phyloP scores from a whole-genome alignment of 192 early-diverging fungal species.

The Kappamyces sp. region DNA sequence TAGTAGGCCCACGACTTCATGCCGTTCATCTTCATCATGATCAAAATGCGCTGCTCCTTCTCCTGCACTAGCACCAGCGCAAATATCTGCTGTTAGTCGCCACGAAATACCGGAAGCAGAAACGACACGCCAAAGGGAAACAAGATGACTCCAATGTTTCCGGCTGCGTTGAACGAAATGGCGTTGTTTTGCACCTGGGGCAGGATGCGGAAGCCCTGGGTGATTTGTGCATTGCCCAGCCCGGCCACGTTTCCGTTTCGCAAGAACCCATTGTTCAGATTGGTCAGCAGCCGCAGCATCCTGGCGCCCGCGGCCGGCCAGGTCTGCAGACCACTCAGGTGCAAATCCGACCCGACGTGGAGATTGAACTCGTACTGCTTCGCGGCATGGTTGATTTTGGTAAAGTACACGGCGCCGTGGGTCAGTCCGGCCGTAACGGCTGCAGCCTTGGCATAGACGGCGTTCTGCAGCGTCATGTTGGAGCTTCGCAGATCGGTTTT shows the following conservation, averaged over 20 bases:
- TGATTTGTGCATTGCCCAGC: slow-evolving; percentile 39
- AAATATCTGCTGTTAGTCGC: slow-evolving; percentile 45
- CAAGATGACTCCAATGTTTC: slow-evolving; percentile 58
- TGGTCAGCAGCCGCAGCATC: slow-evolving; percentile 33
- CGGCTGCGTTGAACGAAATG: slow-evolving; percentile 46
- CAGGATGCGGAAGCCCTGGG: slow-evolving; percentile 60
- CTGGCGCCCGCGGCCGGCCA: slow-evolving; percentile 49
- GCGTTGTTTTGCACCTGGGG: slow-evolving; percentile 41
- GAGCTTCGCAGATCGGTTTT: too few relatives aligned
- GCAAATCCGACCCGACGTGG: slow-evolving; percentile 42
- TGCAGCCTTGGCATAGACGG: too few relatives aligned
- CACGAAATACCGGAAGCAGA: slow-evolving; percentile 42
- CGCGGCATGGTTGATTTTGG: slow-evolving; percentile 7
- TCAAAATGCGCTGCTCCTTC: slow-evolving; percentile 56
- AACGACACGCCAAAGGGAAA: slow-evolving; percentile 72
- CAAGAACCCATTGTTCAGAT: slow-evolving; percentile 29
- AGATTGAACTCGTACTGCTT: slow-evolving; percentile 48
- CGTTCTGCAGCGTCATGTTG: too few relatives aligned
- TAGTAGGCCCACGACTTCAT: slow-evolving; percentile 58
- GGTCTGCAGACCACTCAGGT: slow-evolving; percentile 28
- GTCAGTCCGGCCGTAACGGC: too few relatives aligned
- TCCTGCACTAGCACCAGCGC: slow-evolving; percentile 62
- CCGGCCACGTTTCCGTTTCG: slow-evolving; percentile 26
- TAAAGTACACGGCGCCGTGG: too few relatives aligned
- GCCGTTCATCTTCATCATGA: slow-evolving; percentile 71